Evolutionary conservation across 495 filamentous ascomycete genomes (phyloP), one percentile per base, ranked within the genome.

Genomic region (Annulohypoxylon bovei): DNA sequence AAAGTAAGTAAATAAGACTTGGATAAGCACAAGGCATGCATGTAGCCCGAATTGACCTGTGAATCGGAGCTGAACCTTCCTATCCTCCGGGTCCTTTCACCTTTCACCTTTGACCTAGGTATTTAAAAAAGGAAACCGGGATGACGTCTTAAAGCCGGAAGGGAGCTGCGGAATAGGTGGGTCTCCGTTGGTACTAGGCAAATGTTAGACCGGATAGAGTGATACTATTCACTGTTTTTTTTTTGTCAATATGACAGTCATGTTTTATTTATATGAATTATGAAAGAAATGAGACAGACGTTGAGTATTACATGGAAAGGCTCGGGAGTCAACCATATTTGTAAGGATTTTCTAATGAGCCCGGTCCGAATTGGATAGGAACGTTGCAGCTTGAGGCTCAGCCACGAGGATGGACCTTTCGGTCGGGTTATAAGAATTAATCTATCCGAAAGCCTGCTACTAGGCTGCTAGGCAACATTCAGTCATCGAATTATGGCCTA

Each of bases 121-220:
- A 16, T 27, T 35, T 54, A 33, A 49, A 56, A 28, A 49, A 28
- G 25, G 27, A 25, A 20, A 23, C 16, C 53, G 52, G 53, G 58
- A 58, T 69, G 66, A 69, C 66, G 66, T 64, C 44, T 62, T 23
- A 57, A 68, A 50, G 16, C 50, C 58, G 50, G 64, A 35, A 59
- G 23, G 16, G 37, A 53, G 49, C 49, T 55, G 35, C n/a, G 27
- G 47, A 55, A 56, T 16, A 18, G 35, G 5, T 53, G 49, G 49
- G 49, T 33, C 28, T 53, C 49, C 28, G 49, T n/a, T 53, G 16
- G 4, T 9, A 16, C 18, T 53, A 53, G 28, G 44, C 4, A 42
- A 7, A 6, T 18, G 44, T 11, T 49, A 27, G 22, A 27, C 44
- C 25, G 23, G 16, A 47, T 50, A 27, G 7, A 5, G 23, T 28